Base-by-base conservation (phyloP, 805 yeast species). In the Kazachstania bromeliacearum region DNA sequence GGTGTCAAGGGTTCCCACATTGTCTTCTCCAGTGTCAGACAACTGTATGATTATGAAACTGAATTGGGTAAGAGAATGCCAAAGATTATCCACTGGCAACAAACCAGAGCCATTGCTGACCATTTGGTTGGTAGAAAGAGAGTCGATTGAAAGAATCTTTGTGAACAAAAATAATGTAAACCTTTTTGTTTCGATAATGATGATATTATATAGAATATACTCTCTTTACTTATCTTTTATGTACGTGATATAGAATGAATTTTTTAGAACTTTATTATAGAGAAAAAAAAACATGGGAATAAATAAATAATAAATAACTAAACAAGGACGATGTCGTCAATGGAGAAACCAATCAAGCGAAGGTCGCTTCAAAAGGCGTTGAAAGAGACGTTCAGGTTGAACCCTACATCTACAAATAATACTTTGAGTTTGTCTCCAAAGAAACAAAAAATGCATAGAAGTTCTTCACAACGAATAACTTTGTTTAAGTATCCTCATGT, bases 41-140 rank as follows among this genome's bases (percentile, higher is more conserved):
- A 71, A 41, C 68, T 89, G 46, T 88, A 83, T 63, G 94, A 88
- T 55, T 79, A 67, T 55, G 97, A 92, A 62, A 85, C 97, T 13
- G 85, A 84, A 48, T 58, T 83, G 25, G 67, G 63, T 16, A 74
- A 67, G 60, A 80, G 99, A 68, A 79, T 92, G 74, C 95, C 97
- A 50, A 87, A 84, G 67, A 64, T 68, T 39, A 79, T 87, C 34
- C 85, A 82, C 62, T 92, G 98, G 98, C 67, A 70, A 33, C 68
- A 68, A 21, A 66, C 79, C 35, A 72, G 94, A 53, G 80, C 78
- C 34, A 73, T 84, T 55, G 83, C 89, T 39, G 95, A 87, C 64
- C 79, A 77, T 62, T 67, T 89, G 57, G 94, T 81, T 28, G 92
- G 89, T 27, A 75, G 94, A 61, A 69, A 57, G 48, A 55, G 55